Evolutionary conservation across 768 basidiomycete species (phyloP), one percentile per base, ranked within the genome.

Genomic region (Xerocomus potaroensis): DNA sequence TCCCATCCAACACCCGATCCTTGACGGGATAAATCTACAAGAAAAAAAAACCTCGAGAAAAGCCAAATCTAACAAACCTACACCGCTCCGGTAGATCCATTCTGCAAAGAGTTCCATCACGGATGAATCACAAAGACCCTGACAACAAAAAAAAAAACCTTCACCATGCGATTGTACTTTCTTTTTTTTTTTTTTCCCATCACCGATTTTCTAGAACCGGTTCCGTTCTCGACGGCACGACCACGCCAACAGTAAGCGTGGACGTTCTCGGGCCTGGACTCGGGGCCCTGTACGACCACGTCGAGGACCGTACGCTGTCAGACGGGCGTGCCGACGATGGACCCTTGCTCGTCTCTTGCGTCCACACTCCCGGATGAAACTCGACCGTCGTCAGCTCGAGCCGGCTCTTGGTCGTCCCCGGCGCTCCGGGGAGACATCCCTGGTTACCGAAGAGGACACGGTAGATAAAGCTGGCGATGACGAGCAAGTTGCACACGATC

Each of bases 401-500:
- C 12, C 15, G 21, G 19, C 41, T 41, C 41, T 22, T n/a, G 12
- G 33, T 8, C 19, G 21, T 10, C 9, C 8, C 26, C n/a, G n/a
- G n/a, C n/a, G n/a, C n/a, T n/a, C n/a, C n/a, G n/a, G 10, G 9
- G 35, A 33, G 21, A 12, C n/a, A 16, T 3, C 23, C n/a, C 8
- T 39, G 23, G 16, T 26, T 34, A 30, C 29, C 30, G 40, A n/a
- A 26, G 16, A 37, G 22, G 26, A 47, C 22, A 26, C 47, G 50
- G n/a, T 45, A 56, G 21, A 53, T 4, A 9, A 46, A 56, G 7
- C 41, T 36, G 19, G 45, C 45, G 18, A 55, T 48, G 15, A 55
- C 54, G 15, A 55, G 38, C 19, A 49, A 30, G 30, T 55, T 51
- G 23, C 54, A 56, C 5, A 56, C 35, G 21, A 53, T n/a, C 16